Evolutionary conservation across 176 grass and related monocot genomes (phyloP).

Genomic region (Hyparrhenia diplandra): DNA sequence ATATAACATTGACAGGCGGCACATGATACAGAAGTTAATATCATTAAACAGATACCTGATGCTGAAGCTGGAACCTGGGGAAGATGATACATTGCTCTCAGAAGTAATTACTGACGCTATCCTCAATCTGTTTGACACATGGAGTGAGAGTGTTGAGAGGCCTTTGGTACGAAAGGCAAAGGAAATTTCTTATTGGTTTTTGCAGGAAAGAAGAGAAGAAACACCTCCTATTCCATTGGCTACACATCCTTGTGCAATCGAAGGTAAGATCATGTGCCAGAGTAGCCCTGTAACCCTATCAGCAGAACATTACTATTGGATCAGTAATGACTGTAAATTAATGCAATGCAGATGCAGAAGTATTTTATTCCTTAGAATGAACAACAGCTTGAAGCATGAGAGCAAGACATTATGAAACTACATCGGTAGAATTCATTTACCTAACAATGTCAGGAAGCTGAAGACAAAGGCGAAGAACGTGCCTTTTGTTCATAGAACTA

Average conservation of each 20-base stretch:
- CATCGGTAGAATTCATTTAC: conserved; percentile 11
- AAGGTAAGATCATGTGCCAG: conserved; percentile 41
- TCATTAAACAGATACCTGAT: conserved; percentile 33
- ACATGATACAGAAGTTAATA: conserved; percentile 28
- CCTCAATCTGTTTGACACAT: conserved; percentile 28
- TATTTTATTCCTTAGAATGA: conserved; percentile 41
- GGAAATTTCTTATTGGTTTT: conserved; percentile 36
- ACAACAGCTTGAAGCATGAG: conserved; percentile 26
- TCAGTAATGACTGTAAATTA: conserved; percentile 2
- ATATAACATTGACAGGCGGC: conserved; percentile 36
- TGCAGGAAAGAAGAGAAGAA: conserved; percentile 28
- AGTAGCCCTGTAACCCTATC: conserved; percentile 2
- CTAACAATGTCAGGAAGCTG: conserved; percentile 16
- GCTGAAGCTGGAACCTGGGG: conserved; percentile 40
- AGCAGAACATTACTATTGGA: not conserved
- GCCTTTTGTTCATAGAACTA: conserved; percentile 35
- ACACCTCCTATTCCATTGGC: conserved; percentile 19
- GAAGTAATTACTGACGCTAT: conserved; percentile 37
- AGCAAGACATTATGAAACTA: conserved; percentile 16
- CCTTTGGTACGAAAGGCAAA: conserved; percentile 41
- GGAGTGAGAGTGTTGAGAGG: conserved; percentile 32
- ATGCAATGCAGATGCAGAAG: conserved; percentile 46
- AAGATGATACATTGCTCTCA: conserved; percentile 33
- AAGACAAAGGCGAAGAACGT: not conserved
- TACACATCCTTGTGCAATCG: conserved; percentile 21